Percentiles rank a stretch among this genome's conserved stretches.
Conservation (phyloP, 2,329 filamentous ascomycete species). For the Ramularia endophylla region DNA sequence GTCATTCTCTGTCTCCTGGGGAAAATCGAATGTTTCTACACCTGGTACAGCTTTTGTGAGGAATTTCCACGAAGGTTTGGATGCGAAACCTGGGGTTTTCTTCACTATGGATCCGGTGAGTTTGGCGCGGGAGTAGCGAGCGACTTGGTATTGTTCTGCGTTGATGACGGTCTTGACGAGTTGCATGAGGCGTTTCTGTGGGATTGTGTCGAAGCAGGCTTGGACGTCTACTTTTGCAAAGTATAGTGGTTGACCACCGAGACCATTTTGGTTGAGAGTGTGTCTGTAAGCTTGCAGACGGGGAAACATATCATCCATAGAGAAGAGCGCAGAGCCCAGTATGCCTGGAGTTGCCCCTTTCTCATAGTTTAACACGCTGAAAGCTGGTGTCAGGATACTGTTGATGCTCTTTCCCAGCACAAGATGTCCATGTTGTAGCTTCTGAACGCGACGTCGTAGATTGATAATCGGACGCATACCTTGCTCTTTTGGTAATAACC, state of each 20-base stretch:
- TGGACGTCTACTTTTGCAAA: conserved; percentile 92
- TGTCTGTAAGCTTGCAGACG: conserved; percentile 65
- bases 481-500: conserved; percentile 73
- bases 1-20: conserved; percentile 20
- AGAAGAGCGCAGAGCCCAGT: conserved; percentile 77
- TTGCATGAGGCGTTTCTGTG: conserved; percentile 65
- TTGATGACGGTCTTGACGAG: conserved; percentile 56
- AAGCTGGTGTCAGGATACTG: conserved; percentile 63
- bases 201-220: conserved; percentile 92
- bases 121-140: conserved; percentile 68
- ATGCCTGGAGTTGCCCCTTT: conserved; percentile 49
- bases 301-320: conserved; percentile 70
- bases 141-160: conserved; percentile 61
- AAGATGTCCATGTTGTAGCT: conserved; percentile 47
- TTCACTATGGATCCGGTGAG: conserved; percentile 36
- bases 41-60: conserved; percentile 35
- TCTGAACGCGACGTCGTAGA: conserved; percentile 59
- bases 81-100: conserved; percentile 29
- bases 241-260: conserved; percentile 51
- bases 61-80: conserved; percentile 35
- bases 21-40: conserved; percentile 27
- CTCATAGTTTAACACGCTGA: conserved; percentile 72
- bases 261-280: conserved; percentile 34
- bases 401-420: conserved; percentile 63
- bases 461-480: conserved; percentile 85